Percentiles rank a stretch among this genome's conserved stretches.
These are phyloP conservation scores for Aureobasidium leucospermi DNA, from an alignment of 2,329 filamentous ascomycete genomes.

Conservation along the genomic window DNA sequence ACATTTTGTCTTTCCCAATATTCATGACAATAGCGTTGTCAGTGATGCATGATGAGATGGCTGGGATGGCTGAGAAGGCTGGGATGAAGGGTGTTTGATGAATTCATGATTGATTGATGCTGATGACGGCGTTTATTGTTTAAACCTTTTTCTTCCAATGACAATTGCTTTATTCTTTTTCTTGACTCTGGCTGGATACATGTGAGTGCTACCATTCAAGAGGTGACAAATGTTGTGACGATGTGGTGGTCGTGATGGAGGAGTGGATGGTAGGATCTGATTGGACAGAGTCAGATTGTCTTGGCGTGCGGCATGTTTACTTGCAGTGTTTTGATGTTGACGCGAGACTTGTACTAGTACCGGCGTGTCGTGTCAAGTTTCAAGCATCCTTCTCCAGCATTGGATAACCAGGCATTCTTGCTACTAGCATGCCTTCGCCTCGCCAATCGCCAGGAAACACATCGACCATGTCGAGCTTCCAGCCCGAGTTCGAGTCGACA, in stretches of 20 bases:
- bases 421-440: conserved; percentile 6
- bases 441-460: conserved; percentile 14
- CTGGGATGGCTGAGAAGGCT: too few species aligned
- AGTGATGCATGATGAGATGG: too few species aligned
- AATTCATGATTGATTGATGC: too few species aligned
- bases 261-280: not conserved
- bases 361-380: not conserved
- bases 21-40: too few species aligned
- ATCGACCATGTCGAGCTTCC: conserved; percentile 15
- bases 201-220: too few species aligned
- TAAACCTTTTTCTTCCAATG: too few species aligned
- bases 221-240: too few species aligned
- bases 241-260: not conserved
- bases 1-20: too few species aligned
- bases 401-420: not conserved
- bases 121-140: too few species aligned
- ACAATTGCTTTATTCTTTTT: too few species aligned
- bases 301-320: conserved; percentile 12
- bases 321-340: conserved; percentile 13
- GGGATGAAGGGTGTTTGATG: too few species aligned
- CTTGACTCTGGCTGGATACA: too few species aligned
- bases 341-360: not conserved
- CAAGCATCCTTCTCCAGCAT: conserved; percentile 7
- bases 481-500: conserved; percentile 17
- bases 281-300: not conserved